Percentiles rank a stretch among this genome's conserved stretches.
Conservation (phyloP, 352 stramenopile genomes). For the Globisporangium nunn region DNA sequence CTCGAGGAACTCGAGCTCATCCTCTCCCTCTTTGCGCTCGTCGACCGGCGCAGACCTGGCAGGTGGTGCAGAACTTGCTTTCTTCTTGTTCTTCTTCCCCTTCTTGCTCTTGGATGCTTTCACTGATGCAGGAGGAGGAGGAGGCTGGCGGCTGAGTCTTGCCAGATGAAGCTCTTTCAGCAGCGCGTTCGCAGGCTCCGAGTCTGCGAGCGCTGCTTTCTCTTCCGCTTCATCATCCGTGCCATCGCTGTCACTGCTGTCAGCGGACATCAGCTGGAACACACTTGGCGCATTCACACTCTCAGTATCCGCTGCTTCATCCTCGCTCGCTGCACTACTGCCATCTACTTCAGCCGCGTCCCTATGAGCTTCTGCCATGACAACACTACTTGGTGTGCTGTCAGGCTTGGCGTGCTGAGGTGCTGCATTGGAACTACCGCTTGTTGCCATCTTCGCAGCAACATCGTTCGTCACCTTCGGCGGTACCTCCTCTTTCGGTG, state of each 20-base stretch:
- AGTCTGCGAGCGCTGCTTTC: conserved; percentile 5
- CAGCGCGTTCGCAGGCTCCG: conserved; percentile 27
- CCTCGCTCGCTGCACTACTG: conserved; percentile 6
- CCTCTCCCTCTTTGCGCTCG: conserved; percentile 12
- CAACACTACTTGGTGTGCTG: not conserved
- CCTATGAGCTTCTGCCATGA: not conserved
- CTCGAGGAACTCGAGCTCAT: conserved; percentile 71
- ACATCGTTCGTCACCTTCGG: not conserved
- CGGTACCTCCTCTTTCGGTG: not conserved
- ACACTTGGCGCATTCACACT: conserved; percentile 27
- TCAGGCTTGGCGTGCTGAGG: not conserved
- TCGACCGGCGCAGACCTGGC: conserved; percentile 18
- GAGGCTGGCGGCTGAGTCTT: conserved; percentile 39
- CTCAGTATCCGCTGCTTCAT: conserved; percentile 14
- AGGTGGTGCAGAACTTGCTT: too few species aligned
- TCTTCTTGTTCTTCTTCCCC: not conserved
- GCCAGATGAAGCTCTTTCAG: conserved; percentile 61
- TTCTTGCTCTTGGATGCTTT: conserved; percentile 17
- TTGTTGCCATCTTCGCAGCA: not conserved
- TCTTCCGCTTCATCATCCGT: conserved; percentile 11
- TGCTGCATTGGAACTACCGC: not conserved
- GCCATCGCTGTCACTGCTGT: conserved; percentile 8
- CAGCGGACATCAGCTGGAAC: conserved; percentile 36
- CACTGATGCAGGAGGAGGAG: conserved; percentile 10
- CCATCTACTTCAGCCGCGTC: not conserved